phyloP scores from a whole-genome alignment of 192 early-diverging fungal genomes.

The Rhizoclosmatium globosum region DNA sequence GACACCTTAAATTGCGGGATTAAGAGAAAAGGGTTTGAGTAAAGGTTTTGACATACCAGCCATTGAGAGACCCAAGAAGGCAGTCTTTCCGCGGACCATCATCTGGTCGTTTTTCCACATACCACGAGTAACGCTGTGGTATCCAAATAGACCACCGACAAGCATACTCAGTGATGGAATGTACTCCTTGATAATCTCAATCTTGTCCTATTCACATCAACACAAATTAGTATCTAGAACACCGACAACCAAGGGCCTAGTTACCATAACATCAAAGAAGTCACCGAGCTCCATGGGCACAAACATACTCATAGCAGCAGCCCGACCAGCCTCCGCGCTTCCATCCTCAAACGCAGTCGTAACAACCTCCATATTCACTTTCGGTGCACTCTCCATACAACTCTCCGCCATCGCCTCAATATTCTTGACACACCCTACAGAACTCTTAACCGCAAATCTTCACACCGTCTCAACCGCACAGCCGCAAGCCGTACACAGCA shows the following conservation, averaged over 20 bases:
- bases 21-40: not conserved
- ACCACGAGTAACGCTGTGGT: conserved; percentile 45
- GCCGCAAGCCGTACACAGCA: conserved; percentile 51
- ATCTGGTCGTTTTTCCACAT: conserved; percentile 21
- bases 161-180: conserved; percentile 56
- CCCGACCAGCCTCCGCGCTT: conserved; percentile 34
- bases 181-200: conserved; percentile 62
- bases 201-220: conserved; percentile 42
- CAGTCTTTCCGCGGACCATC: conserved; percentile 46
- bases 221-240: not conserved
- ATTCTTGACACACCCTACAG: conserved; percentile 45
- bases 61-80: conserved; percentile 57
- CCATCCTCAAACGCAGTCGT: conserved; percentile 48
- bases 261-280: conserved; percentile 56
- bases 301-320: conserved; percentile 33
- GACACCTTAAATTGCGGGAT: conserved; percentile 44
- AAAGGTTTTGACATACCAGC: conserved; percentile 50
- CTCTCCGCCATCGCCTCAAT: conserved; percentile 47
- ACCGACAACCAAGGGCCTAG: no score
- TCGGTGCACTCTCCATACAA: conserved; percentile 48
- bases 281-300: conserved; percentile 56
- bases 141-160: conserved; percentile 54
- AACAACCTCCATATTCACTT: conserved; percentile 45
- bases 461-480: conserved; percentile 46
- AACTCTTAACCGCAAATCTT: conserved; percentile 52